Conservation (phyloP, 2,329 filamentous ascomycete species). For the Eutypella sp. region DNA sequence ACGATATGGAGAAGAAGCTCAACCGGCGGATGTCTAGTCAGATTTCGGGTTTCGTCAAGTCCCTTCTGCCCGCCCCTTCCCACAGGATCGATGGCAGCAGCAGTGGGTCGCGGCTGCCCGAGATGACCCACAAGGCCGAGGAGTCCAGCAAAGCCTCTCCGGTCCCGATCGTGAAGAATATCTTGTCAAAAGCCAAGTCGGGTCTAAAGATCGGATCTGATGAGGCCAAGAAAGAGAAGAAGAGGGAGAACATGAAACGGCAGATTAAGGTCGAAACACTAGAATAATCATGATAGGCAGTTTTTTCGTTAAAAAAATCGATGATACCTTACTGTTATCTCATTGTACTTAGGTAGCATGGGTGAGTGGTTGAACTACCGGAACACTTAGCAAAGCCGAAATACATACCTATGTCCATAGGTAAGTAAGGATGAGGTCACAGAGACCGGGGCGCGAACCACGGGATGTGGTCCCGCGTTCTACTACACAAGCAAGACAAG, state of each 20-base stretch:
- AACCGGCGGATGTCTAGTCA: conserved; percentile 4
- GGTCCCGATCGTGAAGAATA: conserved; percentile 15
- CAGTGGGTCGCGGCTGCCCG: conserved; percentile 4
- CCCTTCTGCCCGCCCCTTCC: conserved; percentile 1
- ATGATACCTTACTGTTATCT: no score
- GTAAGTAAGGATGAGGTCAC: neutral
- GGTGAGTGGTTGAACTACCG: no score
- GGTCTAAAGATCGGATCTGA: conserved; percentile 15
- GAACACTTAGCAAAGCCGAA: no score
- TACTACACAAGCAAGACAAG: no score
- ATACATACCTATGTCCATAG: no score
- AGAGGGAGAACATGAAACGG: conserved; percentile 15
- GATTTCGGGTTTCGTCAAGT: conserved; percentile 11
- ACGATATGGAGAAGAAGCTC: conserved; percentile 6
- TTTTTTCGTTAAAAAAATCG: neutral
- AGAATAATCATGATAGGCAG: neutral
- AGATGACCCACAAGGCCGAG: conserved; percentile 1
- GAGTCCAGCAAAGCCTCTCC: conserved; percentile 4
- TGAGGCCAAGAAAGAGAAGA: conserved; percentile 18
- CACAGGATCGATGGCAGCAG: conserved; percentile 4
- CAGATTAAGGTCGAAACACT: conserved; percentile 11
- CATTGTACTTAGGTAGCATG: no score
- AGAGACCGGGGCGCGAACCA: neutral
- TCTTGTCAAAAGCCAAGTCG: conserved; percentile 20
- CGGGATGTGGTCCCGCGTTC: no score